Base-by-base conservation (phyloP, 805 yeast species). In the Alloascoidea africana region DNA sequence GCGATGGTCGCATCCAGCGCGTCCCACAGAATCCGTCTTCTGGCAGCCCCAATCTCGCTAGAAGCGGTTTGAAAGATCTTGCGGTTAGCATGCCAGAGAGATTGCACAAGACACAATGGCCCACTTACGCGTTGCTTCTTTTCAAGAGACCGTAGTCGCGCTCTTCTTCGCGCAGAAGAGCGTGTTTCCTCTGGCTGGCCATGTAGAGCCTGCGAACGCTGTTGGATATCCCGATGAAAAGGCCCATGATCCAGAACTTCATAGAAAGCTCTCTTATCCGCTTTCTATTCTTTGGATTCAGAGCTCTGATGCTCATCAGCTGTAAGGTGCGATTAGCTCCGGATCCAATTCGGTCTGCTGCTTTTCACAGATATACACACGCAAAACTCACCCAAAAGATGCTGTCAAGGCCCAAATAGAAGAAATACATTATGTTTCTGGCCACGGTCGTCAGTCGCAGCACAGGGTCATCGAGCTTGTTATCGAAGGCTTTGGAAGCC, bases 201-300 rank as follows among this genome's bases (percentile, higher is more conserved):
- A 63, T 64, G 46, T 63, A 66, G 48, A 69, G 55, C 40, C 68
- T 67, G 59, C 83, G 66, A 33, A 68, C 47, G 40, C 81, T 74
- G 49, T 75, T 68, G 32, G 68, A 56, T 18, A 83, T 50, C 23
- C 83, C 82, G 34, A 79, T 71, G 33, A 70, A 47, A 43, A 87
- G 62, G 4, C 82, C 86, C 34, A 74, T 46, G 36, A 81, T 66
- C 96, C 96, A 89, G 63, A 74, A 76, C 58, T 75, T 68, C 13
- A 44, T 74, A 70, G 34, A 80, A 70, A 57, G 68, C 65, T 36
- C 67, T 68, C 38, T 80, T 72, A 33, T 70, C 64, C 38, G 60
- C 65, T 23, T 65, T 55, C 42, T 59, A 64, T n/a, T 61, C 65
- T 46, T 65, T 60, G 34, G 55, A 13, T 46, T 41, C 15, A 37